Evolutionary conservation across 192 early-diverging fungal genomes (phyloP).

Genomic region (Diversispora epigaea): DNA sequence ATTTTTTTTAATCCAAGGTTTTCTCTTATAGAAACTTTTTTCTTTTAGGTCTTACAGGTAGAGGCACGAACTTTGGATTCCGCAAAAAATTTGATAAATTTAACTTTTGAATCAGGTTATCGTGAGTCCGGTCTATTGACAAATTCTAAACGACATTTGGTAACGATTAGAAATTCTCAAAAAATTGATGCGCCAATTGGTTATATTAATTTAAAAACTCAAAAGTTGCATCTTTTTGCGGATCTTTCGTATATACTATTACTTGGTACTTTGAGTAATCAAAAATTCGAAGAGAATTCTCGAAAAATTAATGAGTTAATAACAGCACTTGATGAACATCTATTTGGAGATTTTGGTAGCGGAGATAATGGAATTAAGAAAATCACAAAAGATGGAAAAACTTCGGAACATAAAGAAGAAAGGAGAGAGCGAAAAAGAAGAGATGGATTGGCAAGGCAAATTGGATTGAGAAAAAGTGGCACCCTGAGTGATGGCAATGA

Average conservation of each 20-base stretch:
- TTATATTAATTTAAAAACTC: conserved; percentile 37
- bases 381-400: background rate
- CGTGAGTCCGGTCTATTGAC: conserved; percentile 53
- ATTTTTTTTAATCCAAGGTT: background rate
- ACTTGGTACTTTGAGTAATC: conserved; percentile 44
- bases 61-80: conserved; percentile 49
- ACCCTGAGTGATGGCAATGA: conserved; percentile 20
- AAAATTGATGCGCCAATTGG: conserved; percentile 57
- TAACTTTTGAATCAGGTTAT: conserved; percentile 49
- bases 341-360: conserved; percentile 12
- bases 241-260: conserved; percentile 42
- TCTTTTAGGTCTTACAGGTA: conserved; percentile 50
- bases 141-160: conserved; percentile 52
- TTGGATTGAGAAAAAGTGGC: conserved; percentile 5
- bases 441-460: conserved; percentile 23
- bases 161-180: conserved; percentile 52
- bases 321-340: conserved; percentile 12
- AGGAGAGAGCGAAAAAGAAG: conserved; percentile 22
- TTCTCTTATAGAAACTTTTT: conserved; percentile 9
- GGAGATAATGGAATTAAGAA: conserved; percentile 3
- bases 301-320: conserved; percentile 33
- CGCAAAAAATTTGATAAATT: conserved; percentile 47
- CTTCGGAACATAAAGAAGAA: conserved; percentile 14
- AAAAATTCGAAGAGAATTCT: conserved; percentile 48
- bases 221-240: conserved; percentile 46